Conservation (phyloP, 1,139 yeast genomes). For the Yarrowia galli region DNA sequence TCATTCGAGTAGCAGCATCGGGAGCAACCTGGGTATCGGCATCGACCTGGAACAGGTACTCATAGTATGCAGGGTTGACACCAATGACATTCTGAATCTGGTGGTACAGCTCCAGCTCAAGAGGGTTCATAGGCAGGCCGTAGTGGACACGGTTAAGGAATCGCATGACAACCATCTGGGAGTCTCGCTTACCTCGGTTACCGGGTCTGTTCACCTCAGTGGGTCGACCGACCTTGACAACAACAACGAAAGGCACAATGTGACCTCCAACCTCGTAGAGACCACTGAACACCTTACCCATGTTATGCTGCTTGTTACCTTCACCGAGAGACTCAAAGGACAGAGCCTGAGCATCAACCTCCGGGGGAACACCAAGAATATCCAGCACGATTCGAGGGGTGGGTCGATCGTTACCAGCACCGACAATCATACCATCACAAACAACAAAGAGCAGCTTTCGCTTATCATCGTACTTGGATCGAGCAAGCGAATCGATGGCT, state of each 20-base stretch:
- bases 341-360: slow-evolving; percentile 53
- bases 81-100: slow-evolving; percentile 56
- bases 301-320: slow-evolving; percentile 54
- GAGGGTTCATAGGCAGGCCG: slow-evolving; percentile 54
- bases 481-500: slow-evolving; percentile 55
- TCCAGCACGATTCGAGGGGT: slow-evolving; percentile 56
- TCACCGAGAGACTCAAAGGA: slow-evolving; percentile 54
- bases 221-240: slow-evolving; percentile 56
- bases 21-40: slow-evolving; percentile 55
- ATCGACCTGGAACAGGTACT: slow-evolving; percentile 55
- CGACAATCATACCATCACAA: slow-evolving; percentile 57
- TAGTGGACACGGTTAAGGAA: slow-evolving; percentile 55
- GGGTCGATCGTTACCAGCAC: slow-evolving; percentile 55
- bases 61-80: slow-evolving; percentile 55
- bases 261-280: slow-evolving; percentile 56
- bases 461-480: slow-evolving; percentile 54
- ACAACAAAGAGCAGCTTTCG: slow-evolving; percentile 53
- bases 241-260: slow-evolving; percentile 54
- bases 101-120: slow-evolving; percentile 55
- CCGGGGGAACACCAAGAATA: slow-evolving; percentile 53
- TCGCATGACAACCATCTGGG: slow-evolving; percentile 54
- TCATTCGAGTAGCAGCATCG: slow-evolving; percentile 52
- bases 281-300: slow-evolving; percentile 55
- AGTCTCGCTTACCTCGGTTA: slow-evolving; percentile 56
- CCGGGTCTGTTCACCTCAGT: slow-evolving; percentile 55